Percentiles rank a stretch among this genome's conserved stretches.
phyloP scores from a whole-genome alignment of 371 early-diverging fungal species.

The Massospora cicadina region DNA sequence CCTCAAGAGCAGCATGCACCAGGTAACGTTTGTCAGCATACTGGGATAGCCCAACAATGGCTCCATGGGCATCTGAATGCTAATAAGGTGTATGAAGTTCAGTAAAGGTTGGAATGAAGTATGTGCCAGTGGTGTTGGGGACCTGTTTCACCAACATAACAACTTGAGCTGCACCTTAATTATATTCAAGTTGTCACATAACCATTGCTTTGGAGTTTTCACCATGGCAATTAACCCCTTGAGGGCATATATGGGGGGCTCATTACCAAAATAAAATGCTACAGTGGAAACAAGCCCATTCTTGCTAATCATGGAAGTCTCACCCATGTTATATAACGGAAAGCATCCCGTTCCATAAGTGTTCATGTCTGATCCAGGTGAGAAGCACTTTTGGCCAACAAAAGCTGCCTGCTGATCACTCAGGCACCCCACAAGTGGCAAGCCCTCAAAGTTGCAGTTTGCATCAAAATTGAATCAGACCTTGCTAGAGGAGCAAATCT shows the following conservation, averaged over 20 bases:
- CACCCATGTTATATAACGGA: constrained; percentile 88
- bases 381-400: constrained; percentile 86
- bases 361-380: constrained; percentile 77
- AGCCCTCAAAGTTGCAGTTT: constrained; percentile 35
- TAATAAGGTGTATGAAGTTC: constrained; percentile 92
- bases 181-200: constrained; percentile 70
- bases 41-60: constrained; percentile 75
- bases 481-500: constrained; percentile 69
- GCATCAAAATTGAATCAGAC: constrained; percentile 46
- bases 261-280: constrained; percentile 69
- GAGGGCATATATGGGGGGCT: constrained; percentile 65
- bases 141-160: constrained; percentile 35
- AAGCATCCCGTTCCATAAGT: constrained; percentile 96
- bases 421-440: constrained; percentile 65
- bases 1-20: constrained; percentile 73
- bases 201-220: constrained; percentile 83
- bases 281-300: constrained; percentile 84
- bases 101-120: constrained; percentile 89
- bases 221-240: constrained; percentile 90
- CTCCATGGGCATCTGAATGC: constrained; percentile 80
- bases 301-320: constrained; percentile 47
- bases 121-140: constrained; percentile 66
- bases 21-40: constrained; percentile 72
- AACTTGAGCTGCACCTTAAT: constrained; percentile 53
- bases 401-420: constrained; percentile 96